phyloP scores from a whole-genome alignment of 2,329 filamentous ascomycete genomes.

The Tolypocladium ophioglossoides region DNA sequence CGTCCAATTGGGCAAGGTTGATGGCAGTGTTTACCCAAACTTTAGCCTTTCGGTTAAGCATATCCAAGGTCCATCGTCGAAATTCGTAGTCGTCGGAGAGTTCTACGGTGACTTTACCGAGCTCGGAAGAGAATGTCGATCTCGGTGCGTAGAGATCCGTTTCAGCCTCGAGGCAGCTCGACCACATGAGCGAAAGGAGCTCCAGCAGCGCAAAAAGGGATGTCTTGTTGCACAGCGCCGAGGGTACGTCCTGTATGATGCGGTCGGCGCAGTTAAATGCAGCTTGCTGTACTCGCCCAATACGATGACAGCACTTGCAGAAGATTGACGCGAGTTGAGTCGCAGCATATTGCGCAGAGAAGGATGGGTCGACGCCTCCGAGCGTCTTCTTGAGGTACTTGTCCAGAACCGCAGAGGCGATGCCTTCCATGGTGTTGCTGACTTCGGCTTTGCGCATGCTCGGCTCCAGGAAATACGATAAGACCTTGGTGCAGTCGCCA shows the following conservation, averaged over 20 bases:
- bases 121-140: constrained; percentile 65
- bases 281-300: constrained; percentile 81
- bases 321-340: constrained; percentile 79
- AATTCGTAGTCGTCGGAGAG: constrained; percentile 89
- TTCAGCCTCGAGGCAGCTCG: constrained; percentile 85
- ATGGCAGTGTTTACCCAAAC: constrained; percentile 73
- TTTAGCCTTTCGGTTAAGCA: constrained; percentile 65
- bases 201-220: constrained; percentile 91
- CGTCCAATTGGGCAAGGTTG: constrained; percentile 77
- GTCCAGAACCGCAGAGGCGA: constrained; percentile 59
- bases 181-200: constrained; percentile 88
- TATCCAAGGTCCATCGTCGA: constrained; percentile 67
- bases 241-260: constrained; percentile 76
- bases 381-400: constrained; percentile 71
- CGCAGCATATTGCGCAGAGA: constrained; percentile 87
- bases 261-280: constrained; percentile 75
- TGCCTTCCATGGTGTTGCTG: constrained; percentile 53
- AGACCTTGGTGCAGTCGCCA: constrained; percentile 80
- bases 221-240: constrained; percentile 77
- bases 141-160: constrained; percentile 87
- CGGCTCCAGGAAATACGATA: constrained; percentile 92
- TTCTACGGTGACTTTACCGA: constrained; percentile 72
- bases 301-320: constrained; percentile 84
- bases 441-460: constrained; percentile 59
- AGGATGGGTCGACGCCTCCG: constrained; percentile 59